Percentiles rank a stretch among this genome's conserved stretches.
phyloP scores from a whole-genome alignment of 179 eudicot species.

The Patellifolia procumbens region DNA sequence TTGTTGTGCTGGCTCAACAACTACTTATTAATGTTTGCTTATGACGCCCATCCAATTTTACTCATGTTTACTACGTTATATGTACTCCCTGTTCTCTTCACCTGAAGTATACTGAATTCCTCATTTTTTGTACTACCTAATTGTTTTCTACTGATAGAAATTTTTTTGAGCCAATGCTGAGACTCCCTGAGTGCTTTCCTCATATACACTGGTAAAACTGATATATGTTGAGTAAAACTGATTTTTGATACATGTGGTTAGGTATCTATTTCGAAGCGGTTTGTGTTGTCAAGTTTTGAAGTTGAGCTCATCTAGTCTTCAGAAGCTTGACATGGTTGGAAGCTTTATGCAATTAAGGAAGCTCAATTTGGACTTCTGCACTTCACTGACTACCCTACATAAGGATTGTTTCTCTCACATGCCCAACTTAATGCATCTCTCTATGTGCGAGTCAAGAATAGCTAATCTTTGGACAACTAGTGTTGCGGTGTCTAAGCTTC shows the following conservation, averaged over 20 bases:
- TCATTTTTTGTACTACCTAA: background rate
- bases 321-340: constrained; percentile 78
- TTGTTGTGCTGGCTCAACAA: constrained; percentile 30
- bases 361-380: constrained; percentile 89
- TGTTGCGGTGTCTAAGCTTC: constrained; percentile 70
- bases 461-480: constrained; percentile 86
- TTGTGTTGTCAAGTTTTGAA: constrained; percentile 62
- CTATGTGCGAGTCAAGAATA: constrained; percentile 80
- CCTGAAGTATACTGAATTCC: background rate
- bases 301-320: constrained; percentile 68
- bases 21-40: background rate
- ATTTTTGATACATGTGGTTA: constrained; percentile 22
- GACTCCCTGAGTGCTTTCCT: too few species aligned
- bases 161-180: too few species aligned
- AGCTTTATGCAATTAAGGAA: constrained; percentile 56
- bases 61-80: background rate
- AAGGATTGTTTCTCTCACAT: constrained; percentile 78
- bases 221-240: too few species aligned
- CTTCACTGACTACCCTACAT: constrained; percentile 61
- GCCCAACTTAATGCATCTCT: constrained; percentile 78
- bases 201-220: too few species aligned
- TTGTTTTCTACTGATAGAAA: background rate
- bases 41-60: background rate
- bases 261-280: constrained; percentile 75
- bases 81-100: background rate